Evolutionary conservation across 768 basidiomycete genomes (phyloP).

Genomic region (Sutorius australiensis): DNA sequence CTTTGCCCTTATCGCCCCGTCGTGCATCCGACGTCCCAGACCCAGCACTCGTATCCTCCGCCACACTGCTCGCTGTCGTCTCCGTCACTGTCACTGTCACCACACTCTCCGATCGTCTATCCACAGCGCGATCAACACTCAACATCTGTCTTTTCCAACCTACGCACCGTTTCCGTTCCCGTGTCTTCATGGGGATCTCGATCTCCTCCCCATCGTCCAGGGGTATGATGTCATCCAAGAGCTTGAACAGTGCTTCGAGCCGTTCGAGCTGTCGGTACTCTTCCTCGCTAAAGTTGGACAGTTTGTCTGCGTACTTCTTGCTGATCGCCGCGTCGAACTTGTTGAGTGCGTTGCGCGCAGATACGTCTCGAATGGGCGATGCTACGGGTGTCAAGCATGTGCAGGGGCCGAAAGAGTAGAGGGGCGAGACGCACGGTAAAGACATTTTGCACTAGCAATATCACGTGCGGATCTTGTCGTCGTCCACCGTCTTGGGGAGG

Average conservation of each 20-base stretch:
- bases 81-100: no score
- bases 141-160: no score
- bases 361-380: conserved; percentile 56
- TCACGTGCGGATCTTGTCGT: conserved; percentile 58
- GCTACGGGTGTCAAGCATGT: neutral
- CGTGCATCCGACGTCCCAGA: conserved; percentile 29
- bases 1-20: conserved; percentile 15
- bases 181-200: conserved; percentile 38
- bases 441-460: conserved; percentile 52
- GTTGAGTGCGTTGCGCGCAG: conserved; percentile 63
- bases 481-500: conserved; percentile 66
- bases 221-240: conserved; percentile 69
- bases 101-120: conserved; percentile 58
- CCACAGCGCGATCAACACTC: no score
- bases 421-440: conserved; percentile 8
- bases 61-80: conserved; percentile 38
- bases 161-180: conserved; percentile 51
- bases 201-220: conserved; percentile 56
- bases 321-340: conserved; percentile 64
- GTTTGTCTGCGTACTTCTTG: conserved; percentile 69
- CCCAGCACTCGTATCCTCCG: conserved; percentile 31
- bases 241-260: conserved; percentile 61
- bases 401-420: no score
- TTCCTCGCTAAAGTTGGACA: conserved; percentile 69
- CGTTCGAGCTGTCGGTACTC: conserved; percentile 63